phyloP scores from a whole-genome alignment of 345 rosid species.

The Linum trigynum region DNA sequence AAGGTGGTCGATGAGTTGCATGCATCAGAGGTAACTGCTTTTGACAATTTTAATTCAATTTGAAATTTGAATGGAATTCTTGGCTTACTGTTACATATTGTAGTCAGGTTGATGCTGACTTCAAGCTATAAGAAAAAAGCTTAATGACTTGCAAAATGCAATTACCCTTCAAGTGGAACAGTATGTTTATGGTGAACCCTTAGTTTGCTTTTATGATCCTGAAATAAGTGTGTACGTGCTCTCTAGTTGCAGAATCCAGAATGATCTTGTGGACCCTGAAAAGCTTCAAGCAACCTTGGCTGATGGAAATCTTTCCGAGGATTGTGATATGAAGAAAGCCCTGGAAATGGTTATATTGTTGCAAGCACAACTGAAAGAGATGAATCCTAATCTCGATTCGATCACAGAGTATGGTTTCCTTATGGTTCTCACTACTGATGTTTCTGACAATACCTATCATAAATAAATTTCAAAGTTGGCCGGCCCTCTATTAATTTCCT shows the following conservation, averaged over 20 bases:
- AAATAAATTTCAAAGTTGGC: not conserved
- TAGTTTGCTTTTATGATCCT: slow-evolving; percentile 9
- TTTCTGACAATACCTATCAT: not conserved
- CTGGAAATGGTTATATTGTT: slow-evolving; percentile 70
- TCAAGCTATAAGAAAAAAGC: slow-evolving; percentile 68
- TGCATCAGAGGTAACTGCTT: slow-evolving; percentile 63
- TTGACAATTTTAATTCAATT: slow-evolving; percentile 6
- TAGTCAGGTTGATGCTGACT: slow-evolving; percentile 71
- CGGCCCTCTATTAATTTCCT: not conserved
- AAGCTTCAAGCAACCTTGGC: slow-evolving; percentile 75
- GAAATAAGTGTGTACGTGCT: slow-evolving; percentile 7
- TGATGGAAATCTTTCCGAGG: slow-evolving; percentile 43
- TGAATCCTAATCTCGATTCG: slow-evolving; percentile 96
- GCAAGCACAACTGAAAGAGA: slow-evolving; percentile 85
- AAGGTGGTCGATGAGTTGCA: slow-evolving; percentile 70
- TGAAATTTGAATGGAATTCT: not conserved
- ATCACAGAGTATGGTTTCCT: slow-evolving; percentile 61
- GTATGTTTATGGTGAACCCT: slow-evolving; percentile 35
- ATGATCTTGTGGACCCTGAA: slow-evolving; percentile 78
- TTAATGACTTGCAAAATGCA: slow-evolving; percentile 63
- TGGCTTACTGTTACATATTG: not conserved
- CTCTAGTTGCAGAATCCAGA: slow-evolving; percentile 62
- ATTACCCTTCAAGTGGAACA: slow-evolving; percentile 72
- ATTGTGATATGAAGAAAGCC: slow-evolving; percentile 57
- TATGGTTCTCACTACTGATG: not conserved